Evolutionary conservation across 2,329 filamentous ascomycete species (phyloP), one percentile per base, ranked within the genome.

Genomic region (Sporothrix dimorphospora): DNA sequence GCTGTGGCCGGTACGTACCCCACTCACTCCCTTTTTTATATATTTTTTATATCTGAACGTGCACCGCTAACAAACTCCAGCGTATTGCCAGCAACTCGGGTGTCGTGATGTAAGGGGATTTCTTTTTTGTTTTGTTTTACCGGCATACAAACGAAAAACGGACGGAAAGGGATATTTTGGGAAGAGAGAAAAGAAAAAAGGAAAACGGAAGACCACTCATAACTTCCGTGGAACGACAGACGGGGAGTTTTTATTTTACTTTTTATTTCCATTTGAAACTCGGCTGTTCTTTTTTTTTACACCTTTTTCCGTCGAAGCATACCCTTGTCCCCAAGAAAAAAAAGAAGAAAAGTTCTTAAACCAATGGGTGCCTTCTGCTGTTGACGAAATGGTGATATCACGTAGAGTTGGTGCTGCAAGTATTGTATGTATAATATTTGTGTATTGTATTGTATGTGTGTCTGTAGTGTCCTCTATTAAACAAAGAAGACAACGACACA

Each of bases 71-170:
- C 79, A 67, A 74, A 21, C 19, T 66, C 57, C 78, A 95, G 92
- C 95, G 95, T 98, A 98, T 98, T 87, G 96, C 96, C 85, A 94
- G 91, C 90, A 99, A 99, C 93, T 97, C 95, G 76, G 96, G 96
- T 91, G 96, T 99, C 83, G 96, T 99, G 85, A 99, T 99, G 96
- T 99, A 93, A 97, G 88, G 79, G 81, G 9, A 30, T 34, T 30
- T 63, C 55, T 42, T 27, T 27, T 74, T 69, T 69, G 21, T 16
- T 47, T 47, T 40, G 4, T 34, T 51, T 24, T 59, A 66, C 47
- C 8, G n/a, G 51, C 67, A 69, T 57, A 38, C 49, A 71, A 66
- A 30, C 19, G 53, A 67, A 69, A 71, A 61, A 57, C 53, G 66
- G 42, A 70, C 47, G 34, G 34, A 16, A 42, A 24, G 38, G 49